Base-by-base conservation (phyloP, 2,329 filamentous ascomycete species). In the Botryosphaeria dothidea region DNA sequence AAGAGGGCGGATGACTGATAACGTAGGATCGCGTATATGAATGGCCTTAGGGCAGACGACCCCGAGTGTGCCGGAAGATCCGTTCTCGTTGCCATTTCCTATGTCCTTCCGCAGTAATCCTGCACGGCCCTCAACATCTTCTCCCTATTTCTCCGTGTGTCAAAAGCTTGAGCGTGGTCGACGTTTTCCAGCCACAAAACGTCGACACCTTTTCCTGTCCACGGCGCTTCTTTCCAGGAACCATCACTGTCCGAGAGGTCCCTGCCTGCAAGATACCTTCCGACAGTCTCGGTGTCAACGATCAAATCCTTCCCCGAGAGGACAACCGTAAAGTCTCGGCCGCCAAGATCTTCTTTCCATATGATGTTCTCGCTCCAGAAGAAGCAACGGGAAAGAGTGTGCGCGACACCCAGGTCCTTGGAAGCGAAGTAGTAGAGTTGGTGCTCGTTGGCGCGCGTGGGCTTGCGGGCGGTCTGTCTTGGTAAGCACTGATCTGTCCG, bases 331-430 rank as follows among this genome's bases (percentile, higher is more conserved):
- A 88, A 83, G 19, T 76, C 67, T 52, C 78, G 74, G 34, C 21
- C 45, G 5, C 45, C 67, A 51, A 91, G 74, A 67, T 90, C 87
- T 54, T 91, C 86, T 69, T 86, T 87, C 89, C 90, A 92, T 7
- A 90, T 77, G 43, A 90, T 86, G 68, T 89, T 91, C 69, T 91
- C 83, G 27, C 82, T 82, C 90, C 90, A 92, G 76, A 90, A 91
- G 77, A 92, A 91, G 69, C 88, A 83, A 3, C 89, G 79, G 0
- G 84, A 85, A 0, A 92, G 78, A 9, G 85, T 87, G 64, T 89
- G 83, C 9, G 89, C 85, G 2, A 90, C 86, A 2, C 87, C 87
- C 29, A 87, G 85, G 69, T 92, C 90, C 62, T 83, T 88, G 49
- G 84, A 86, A 5, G 87, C 90, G 72, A 91, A 91, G 70, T 90